A percentile compares a stretch with the other conserved stretches of the same genome.
Evolutionary conservation across 2,329 filamentous ascomycete genomes (phyloP).

Genomic region (Pestalotiopsis sp.): DNA sequence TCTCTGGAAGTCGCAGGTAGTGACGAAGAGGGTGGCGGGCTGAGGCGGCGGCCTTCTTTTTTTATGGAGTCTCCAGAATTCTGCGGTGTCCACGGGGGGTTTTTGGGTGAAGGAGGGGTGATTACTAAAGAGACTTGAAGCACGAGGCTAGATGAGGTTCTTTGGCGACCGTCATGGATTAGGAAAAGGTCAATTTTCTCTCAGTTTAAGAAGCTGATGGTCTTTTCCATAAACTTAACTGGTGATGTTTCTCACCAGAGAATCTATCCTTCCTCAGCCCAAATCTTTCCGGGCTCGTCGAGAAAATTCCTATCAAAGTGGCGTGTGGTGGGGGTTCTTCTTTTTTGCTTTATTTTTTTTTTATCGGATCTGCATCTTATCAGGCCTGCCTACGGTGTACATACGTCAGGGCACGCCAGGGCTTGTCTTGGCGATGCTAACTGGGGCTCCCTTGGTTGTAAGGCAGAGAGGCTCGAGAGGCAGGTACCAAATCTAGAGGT

Average conservation of each 20-base stretch:
- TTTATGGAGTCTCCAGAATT: slow-evolving; percentile 2
- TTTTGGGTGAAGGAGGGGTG: neutral
- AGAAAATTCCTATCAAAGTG: slow-evolving; percentile 1
- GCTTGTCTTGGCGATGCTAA: slow-evolving; percentile 5
- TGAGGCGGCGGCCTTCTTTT: neutral
- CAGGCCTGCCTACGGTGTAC: neutral
- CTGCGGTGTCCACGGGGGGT: neutral
- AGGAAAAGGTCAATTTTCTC: neutral
- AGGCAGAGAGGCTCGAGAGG: neutral
- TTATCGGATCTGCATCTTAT: slow-evolving; percentile 1
- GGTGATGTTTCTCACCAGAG: neutral
- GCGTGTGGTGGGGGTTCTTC: neutral
- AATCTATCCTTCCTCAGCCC: neutral
- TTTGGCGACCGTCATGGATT: neutral
- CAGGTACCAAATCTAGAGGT: neutral
- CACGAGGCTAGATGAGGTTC: neutral
- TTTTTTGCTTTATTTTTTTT: neutral
- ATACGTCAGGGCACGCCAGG: slow-evolving; percentile 7
- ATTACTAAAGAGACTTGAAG: slow-evolving; percentile 1
- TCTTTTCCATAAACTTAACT: neutral
- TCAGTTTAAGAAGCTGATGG: neutral
- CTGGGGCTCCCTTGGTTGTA: neutral
- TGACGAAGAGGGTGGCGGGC: neutral
- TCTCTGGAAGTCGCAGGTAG: slow-evolving; percentile 1
- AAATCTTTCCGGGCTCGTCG: neutral